These are phyloP conservation scores for Alternaria brassicae DNA, from an alignment of 2,329 filamentous ascomycete genomes.

Conservation along the genomic window DNA sequence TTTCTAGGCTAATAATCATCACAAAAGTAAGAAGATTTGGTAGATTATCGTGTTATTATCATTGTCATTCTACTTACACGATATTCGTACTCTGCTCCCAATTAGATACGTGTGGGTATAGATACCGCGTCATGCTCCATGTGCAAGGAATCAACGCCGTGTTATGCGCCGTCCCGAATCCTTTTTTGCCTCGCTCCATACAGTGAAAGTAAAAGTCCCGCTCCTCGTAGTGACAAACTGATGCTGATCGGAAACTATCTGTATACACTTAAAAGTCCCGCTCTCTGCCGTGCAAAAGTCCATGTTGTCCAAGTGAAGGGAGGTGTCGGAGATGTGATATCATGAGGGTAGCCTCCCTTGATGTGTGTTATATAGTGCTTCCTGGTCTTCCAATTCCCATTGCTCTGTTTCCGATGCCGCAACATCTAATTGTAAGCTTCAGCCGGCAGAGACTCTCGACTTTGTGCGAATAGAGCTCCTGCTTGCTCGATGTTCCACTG, in stretches of 20 bases:
- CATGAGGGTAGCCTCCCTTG: background rate
- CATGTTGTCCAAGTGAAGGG: background rate
- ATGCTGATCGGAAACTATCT: background rate
- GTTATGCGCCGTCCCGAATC: background rate
- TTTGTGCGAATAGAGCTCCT: conserved; percentile 74
- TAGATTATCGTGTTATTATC: background rate
- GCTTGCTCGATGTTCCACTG: conserved; percentile 82
- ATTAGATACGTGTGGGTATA: conserved; percentile 16
- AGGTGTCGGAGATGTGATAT: background rate
- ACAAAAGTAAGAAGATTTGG: background rate
- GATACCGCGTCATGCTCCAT: background rate
- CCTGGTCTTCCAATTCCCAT: background rate
- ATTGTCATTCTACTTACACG: background rate
- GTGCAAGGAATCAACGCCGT: conserved; percentile 5
- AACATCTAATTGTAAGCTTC: conserved; percentile 50
- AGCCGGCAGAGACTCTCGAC: conserved; percentile 64
- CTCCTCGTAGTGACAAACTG: background rate
- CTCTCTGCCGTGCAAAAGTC: background rate
- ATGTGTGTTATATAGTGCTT: too few species aligned
- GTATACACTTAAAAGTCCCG: background rate
- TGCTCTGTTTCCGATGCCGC: background rate
- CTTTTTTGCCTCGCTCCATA: background rate
- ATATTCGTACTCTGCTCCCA: background rate
- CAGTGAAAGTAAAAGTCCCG: background rate
- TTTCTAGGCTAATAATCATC: background rate